Conservation (phyloP, 2,329 filamentous ascomycete genomes). For the Exutisphaerella laricina region DNA sequence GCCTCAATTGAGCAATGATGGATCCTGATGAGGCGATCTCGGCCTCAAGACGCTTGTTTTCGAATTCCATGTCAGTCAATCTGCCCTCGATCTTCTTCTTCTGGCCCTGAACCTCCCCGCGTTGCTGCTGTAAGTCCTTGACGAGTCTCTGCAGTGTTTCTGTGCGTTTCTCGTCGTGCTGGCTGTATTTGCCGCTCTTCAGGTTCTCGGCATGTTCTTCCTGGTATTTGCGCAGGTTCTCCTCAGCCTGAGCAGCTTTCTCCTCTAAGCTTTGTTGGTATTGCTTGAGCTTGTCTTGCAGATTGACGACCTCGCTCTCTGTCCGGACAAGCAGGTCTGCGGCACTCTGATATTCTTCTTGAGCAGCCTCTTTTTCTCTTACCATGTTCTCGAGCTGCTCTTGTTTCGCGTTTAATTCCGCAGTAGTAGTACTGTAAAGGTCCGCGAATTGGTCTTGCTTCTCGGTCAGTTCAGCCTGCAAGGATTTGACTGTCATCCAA, state of each 20-base stretch:
- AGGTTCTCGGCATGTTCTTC: slow-evolving; percentile 42
- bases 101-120: slow-evolving; percentile 49
- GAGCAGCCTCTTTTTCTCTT: slow-evolving; percentile 34
- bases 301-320: slow-evolving; percentile 46
- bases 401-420: slow-evolving; percentile 31
- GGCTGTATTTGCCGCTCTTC: slow-evolving; percentile 45
- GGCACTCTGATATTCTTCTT: slow-evolving; percentile 39
- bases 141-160: slow-evolving; percentile 53
- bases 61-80: slow-evolving; percentile 34
- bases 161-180: slow-evolving; percentile 47
- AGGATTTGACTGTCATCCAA: no score
- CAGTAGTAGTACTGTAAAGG: slow-evolving; percentile 8
- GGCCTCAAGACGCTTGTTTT: slow-evolving; percentile 28
- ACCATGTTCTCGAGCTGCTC: slow-evolving; percentile 41
- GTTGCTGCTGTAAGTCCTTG: slow-evolving; percentile 48
- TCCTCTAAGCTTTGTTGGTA: slow-evolving; percentile 35
- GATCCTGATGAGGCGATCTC: slow-evolving; percentile 20
- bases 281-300: slow-evolving; percentile 47
- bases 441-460: neutral
- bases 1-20: slow-evolving; percentile 19
- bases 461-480: no score
- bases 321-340: slow-evolving; percentile 26
- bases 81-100: slow-evolving; percentile 43
- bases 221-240: slow-evolving; percentile 36
- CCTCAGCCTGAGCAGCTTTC: slow-evolving; percentile 31